A percentile compares a stretch with the other conserved stretches of the same genome.
phyloP scores from a whole-genome alignment of 164 flowering plant species.

The Hamamelis virginiana region DNA sequence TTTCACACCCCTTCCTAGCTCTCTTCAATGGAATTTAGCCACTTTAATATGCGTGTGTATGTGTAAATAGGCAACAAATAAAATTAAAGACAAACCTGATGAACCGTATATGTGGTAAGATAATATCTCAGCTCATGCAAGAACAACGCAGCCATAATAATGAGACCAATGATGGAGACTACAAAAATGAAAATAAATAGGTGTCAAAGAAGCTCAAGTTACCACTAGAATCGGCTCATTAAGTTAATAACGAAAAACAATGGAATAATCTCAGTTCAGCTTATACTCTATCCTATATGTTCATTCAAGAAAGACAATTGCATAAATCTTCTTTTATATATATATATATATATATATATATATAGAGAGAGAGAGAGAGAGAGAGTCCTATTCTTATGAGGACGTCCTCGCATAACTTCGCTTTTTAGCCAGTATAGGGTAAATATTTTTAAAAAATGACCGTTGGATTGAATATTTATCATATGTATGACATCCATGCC shows the following conservation, averaged over 20 bases:
- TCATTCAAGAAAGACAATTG: not conserved
- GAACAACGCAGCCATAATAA: conserved; percentile 86
- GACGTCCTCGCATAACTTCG: too few relatives aligned
- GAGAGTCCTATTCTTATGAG: too few relatives aligned
- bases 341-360: too few relatives aligned
- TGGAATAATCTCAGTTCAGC: not conserved
- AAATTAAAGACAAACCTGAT: conserved; percentile 62
- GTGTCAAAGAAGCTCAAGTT: conserved; percentile 10
- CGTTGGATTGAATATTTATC: too few relatives aligned
- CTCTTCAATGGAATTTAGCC: too few relatives aligned
- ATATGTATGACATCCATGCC: too few relatives aligned
- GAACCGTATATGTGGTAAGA: conserved; percentile 80
- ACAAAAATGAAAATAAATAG: conserved; percentile 16
- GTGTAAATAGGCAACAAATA: not conserved
- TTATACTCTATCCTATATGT: not conserved
- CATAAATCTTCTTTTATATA: not conserved
- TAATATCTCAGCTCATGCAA: conserved; percentile 91
- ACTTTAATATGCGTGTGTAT: too few relatives aligned
- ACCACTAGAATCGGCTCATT: not conserved
- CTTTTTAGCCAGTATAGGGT: too few relatives aligned
- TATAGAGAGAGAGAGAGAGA: too few relatives aligned
- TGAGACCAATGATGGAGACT: conserved; percentile 86
- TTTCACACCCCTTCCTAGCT: too few relatives aligned
- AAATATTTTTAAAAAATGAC: too few relatives aligned
- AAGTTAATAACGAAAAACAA: not conserved